A percentile compares a stretch with the other conserved stretches of the same genome.
These are phyloP conservation scores for Leccinellum luteum DNA, from an alignment of 768 basidiomycete species.

Conservation along the genomic window DNA sequence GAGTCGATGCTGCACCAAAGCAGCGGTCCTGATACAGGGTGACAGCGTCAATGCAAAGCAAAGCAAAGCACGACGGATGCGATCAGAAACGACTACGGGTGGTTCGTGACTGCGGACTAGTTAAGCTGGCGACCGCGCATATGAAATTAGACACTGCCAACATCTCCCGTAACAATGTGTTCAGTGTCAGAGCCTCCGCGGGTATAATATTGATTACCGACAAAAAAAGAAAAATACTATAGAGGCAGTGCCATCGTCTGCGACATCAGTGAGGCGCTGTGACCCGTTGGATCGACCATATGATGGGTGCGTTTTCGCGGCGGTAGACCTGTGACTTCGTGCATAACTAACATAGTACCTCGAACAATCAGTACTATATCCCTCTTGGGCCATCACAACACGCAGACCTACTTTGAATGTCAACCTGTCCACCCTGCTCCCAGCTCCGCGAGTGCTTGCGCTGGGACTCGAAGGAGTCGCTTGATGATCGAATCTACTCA, in stretches of 20 bases:
- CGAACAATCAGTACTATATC: constrained; percentile 8
- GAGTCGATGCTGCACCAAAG: constrained; percentile 4
- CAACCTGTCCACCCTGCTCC: constrained; percentile 48
- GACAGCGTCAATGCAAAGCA: constrained; percentile 18
- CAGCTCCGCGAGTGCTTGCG: constrained; percentile 64
- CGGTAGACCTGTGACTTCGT: constrained; percentile 54
- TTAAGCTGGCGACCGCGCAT: constrained; percentile 12
- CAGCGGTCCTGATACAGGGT: constrained; percentile 22
- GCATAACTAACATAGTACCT: constrained; percentile 22
- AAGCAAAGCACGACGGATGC: constrained; percentile 12
- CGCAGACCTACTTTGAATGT: constrained; percentile 26
- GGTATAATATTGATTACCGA: constrained; percentile 22
- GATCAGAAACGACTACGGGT: not conserved
- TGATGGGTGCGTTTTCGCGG: constrained; percentile 63
- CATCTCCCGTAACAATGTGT: constrained; percentile 8
- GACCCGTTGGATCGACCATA: constrained; percentile 55
- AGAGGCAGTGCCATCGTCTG: constrained; percentile 55
- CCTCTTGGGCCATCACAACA: constrained; percentile 11
- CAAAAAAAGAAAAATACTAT: constrained; percentile 31
- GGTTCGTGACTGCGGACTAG: constrained; percentile 8
- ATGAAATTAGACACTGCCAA: constrained; percentile 15
- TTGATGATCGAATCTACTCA: constrained; percentile 37
- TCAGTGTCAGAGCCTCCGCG: constrained; percentile 16
- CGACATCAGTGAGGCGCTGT: constrained; percentile 50
- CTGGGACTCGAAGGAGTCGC: constrained; percentile 38